Conservation (phyloP, 1,139 yeast genomes). For the Saccharomyces pastorianus region DNA sequence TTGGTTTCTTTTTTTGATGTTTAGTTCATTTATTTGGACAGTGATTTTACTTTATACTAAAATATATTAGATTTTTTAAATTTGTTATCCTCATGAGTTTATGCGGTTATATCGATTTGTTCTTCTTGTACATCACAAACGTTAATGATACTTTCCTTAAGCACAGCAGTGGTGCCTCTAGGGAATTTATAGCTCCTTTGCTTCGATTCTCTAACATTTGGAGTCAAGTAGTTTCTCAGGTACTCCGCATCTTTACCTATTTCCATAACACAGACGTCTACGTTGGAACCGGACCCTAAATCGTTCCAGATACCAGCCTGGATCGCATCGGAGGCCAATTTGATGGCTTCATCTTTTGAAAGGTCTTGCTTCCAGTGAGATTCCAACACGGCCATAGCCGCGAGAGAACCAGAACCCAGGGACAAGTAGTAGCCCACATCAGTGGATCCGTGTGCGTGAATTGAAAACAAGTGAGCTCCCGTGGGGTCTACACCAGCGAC, state of each 20-base stretch:
- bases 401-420: slow-evolving; percentile 94
- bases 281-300: slow-evolving; percentile 96
- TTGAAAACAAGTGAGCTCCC: slow-evolving; percentile 84
- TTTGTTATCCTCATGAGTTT: slow-evolving; percentile 1
- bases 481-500: slow-evolving; percentile 97
- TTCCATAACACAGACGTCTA: slow-evolving; percentile 95
- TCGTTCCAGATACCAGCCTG: slow-evolving; percentile 99
- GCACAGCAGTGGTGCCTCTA: slow-evolving; percentile 85
- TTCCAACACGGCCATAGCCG: slow-evolving; percentile 98
- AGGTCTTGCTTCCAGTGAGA: slow-evolving; percentile 74
- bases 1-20: not conserved
- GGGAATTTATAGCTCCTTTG: slow-evolving; percentile 75
- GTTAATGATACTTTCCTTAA: slow-evolving; percentile 55
- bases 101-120: slow-evolving; percentile 35
- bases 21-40: not conserved
- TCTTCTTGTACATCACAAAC: slow-evolving; percentile 67
- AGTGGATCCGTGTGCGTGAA: slow-evolving; percentile 96
- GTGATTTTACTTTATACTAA: not conserved
- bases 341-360: slow-evolving; percentile 80
- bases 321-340: slow-evolving; percentile 84
- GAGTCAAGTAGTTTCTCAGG: slow-evolving; percentile 80
- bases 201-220: slow-evolving; percentile 78
- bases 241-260: slow-evolving; percentile 78
- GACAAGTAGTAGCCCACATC: slow-evolving; percentile 91
- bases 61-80: not conserved